Percentiles rank a stretch among this genome's conserved stretches.
These are phyloP conservation scores for Grammothele lineata DNA, from an alignment of 768 basidiomycete genomes.

Conservation along the genomic window DNA sequence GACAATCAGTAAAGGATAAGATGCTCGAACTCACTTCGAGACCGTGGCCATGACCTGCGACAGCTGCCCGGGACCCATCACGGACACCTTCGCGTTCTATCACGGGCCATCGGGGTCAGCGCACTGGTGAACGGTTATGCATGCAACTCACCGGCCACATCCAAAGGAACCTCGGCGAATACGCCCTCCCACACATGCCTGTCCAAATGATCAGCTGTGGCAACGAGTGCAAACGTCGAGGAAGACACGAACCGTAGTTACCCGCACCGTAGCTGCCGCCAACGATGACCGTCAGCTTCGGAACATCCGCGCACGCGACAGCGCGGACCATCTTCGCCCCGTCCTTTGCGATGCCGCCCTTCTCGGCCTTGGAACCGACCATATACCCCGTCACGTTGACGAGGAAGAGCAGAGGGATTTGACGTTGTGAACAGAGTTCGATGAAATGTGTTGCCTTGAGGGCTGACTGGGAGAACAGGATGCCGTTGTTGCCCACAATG, in stretches of 20 bases:
- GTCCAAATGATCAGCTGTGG: constrained; percentile 42
- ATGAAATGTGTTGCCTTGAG: constrained; percentile 96
- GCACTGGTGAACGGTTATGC: background rate
- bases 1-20: background rate
- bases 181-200: constrained; percentile 95
- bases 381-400: constrained; percentile 98
- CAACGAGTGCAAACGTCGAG: constrained; percentile 40
- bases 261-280: constrained; percentile 95
- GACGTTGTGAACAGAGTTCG: constrained; percentile 86
- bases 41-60: constrained; percentile 91
- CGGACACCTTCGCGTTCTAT: constrained; percentile 90
- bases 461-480: constrained; percentile 90
- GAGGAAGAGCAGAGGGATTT: constrained; percentile 86
- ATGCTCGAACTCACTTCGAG: constrained; percentile 55
- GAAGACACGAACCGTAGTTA: too few species aligned
- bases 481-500: constrained; percentile 92
- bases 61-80: constrained; percentile 93
- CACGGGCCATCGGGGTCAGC: background rate
- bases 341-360: constrained; percentile 92
- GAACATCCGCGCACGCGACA: constrained; percentile 90
- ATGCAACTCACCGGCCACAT: constrained; percentile 85
- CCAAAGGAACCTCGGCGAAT: constrained; percentile 93
- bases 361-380: constrained; percentile 95
- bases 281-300: constrained; percentile 89
- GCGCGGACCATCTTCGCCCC: constrained; percentile 97